A percentile compares a stretch with the other conserved stretches of the same genome.
Conservation (phyloP, 176 grass and related monocot species). For the Leersia perrieri region DNA sequence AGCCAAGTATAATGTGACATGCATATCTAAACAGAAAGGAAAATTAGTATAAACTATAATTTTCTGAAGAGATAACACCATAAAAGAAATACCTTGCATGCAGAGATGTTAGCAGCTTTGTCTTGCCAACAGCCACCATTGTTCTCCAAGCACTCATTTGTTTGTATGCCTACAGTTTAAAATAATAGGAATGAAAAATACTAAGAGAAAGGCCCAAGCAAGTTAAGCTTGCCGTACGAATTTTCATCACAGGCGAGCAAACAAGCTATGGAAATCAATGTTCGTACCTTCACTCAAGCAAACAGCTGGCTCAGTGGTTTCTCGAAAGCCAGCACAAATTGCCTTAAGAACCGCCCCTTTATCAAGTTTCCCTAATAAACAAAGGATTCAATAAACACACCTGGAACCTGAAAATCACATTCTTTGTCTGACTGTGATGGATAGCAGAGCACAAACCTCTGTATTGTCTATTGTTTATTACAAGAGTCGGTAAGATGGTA, state of each 20-base stretch:
- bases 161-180: conserved; percentile 71
- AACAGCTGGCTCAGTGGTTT: conserved; percentile 77
- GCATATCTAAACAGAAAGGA: background rate
- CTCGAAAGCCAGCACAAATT: conserved; percentile 75
- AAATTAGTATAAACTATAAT: background rate
- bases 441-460: conserved; percentile 49
- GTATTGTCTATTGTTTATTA: conserved; percentile 86
- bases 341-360: conserved; percentile 73
- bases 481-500: conserved; percentile 75
- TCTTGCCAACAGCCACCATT: conserved; percentile 97
- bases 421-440: background rate
- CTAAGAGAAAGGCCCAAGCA: background rate
- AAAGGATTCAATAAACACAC: conserved; percentile 11
- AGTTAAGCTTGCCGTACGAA: background rate
- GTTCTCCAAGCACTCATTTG: conserved; percentile 95
- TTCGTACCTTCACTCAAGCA: conserved; percentile 68
- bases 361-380: conserved; percentile 62
- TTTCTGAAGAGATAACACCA: conserved; percentile 18
- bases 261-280: conserved; percentile 1
- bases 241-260: background rate
- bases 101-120: conserved; percentile 80
- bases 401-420: background rate
- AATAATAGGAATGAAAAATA: background rate
- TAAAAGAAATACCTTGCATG: conserved; percentile 84
- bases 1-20: background rate